Evolutionary conservation across 2,329 filamentous ascomycete species (phyloP), one percentile per base, ranked within the genome.

Genomic region (Stenocarpella maydis): DNA sequence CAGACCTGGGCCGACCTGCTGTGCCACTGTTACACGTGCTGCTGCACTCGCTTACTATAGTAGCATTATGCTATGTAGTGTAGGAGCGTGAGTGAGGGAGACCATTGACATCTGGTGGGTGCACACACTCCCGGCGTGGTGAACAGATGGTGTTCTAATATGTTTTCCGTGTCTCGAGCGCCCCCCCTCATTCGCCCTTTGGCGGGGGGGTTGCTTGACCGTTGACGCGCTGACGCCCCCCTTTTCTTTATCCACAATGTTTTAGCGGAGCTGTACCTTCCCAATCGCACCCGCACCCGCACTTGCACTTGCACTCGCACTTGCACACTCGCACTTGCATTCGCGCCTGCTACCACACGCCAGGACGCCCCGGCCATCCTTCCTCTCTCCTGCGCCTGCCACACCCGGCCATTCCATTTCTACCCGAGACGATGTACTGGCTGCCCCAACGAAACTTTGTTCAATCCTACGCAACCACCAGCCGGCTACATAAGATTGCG

Each of bases 401-500:
- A 12, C 39, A 45, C 37, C 26, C 64, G 58, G 41, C 58, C 58
- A 61, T 31, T 31, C 49, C 47, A 12, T 37, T 24, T 14, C 34
- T 28, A 41, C n/a, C 41, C 34, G 24, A 61, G 19, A 37, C 50
- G 14, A 31, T 45, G 4, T 9, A 4, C 31, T 34, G 31, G 4
- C 24, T 61, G 55, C 41, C 45, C 41, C 31, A 21, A 17, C 41
- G 34, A 55, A 58, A 41, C 19, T 47, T 34, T 61, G 24, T 17
- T 45, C 64, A 66, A 53, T 53, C 45, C 52, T 58, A 41, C 49
- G 49, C 43, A 41, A 26, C 31, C 39, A 21, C 50, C 9, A 45
- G 34, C 34, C 53, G 21, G 15, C 43, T 63, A 64, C 54, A 47
- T 64, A 66, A 52, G 34, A 67, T 64, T 53, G 49, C 37, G 4